These are phyloP conservation scores for Pseudogymnoascus sp. DNA, from an alignment of 2,329 filamentous ascomycete genomes.

Conservation along the genomic window DNA sequence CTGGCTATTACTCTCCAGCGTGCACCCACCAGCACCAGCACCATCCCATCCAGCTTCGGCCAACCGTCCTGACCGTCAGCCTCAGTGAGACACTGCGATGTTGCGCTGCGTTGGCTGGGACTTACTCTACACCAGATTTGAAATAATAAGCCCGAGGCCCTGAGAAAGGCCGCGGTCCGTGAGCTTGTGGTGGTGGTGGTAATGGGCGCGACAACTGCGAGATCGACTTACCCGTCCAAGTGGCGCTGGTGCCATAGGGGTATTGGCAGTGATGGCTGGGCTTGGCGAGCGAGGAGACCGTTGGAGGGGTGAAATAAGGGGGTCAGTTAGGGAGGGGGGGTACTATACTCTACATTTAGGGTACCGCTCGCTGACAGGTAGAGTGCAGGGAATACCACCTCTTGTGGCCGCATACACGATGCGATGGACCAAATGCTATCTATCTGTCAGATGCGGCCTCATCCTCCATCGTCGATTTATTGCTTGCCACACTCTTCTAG, in stretches of 20 bases:
- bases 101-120: not conserved
- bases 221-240: conserved; percentile 1
- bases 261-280: not conserved
- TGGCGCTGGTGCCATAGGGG: not conserved
- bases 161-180: not conserved
- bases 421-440: not conserved
- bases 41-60: not conserved
- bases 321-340: not conserved
- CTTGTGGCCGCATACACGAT: not conserved
- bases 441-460: not conserved
- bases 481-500: not conserved
- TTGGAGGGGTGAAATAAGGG: not conserved
- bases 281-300: not conserved
- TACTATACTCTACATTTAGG: not conserved
- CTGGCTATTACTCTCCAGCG: not conserved
- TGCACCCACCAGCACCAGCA: not conserved
- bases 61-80: not conserved
- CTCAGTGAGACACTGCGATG: not conserved
- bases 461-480: not conserved
- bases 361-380: not conserved
- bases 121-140: not conserved
- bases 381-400: not conserved
- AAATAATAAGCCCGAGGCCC: not conserved
- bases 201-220: not conserved
- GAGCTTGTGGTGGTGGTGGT: not conserved